Percentiles rank a stretch among this genome's conserved stretches.
phyloP scores from a whole-genome alignment of 768 basidiomycete species.

The Rhodotorula kratochvilovae region DNA sequence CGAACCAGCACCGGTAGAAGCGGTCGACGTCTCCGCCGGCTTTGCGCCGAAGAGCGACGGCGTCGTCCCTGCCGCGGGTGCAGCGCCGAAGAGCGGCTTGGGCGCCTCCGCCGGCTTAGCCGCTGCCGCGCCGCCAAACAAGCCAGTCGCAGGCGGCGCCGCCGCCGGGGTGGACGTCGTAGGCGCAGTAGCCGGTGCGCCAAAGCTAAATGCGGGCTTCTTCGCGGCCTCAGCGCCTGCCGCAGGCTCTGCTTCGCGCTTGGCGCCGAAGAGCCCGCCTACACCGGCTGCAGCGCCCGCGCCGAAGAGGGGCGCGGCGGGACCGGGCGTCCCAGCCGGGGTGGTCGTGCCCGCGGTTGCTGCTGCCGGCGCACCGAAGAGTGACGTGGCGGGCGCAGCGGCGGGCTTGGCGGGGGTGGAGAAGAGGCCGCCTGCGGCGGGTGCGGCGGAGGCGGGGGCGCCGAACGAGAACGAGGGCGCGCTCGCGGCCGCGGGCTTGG shows the following conservation, averaged over 20 bases:
- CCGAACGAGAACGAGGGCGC: constrained; percentile 11
- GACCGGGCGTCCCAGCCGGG: constrained; percentile 1
- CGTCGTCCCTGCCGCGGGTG: background rate
- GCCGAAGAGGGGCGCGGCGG: constrained; percentile 18
- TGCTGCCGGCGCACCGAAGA: background rate
- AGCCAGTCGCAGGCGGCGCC: background rate
- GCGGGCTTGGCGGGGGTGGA: constrained; percentile 28
- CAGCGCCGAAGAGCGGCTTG: constrained; percentile 12
- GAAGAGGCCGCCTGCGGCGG: constrained; percentile 24
- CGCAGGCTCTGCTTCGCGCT: constrained; percentile 20
- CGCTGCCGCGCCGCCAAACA: background rate
- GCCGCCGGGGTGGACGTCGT: background rate
- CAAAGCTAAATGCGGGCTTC: constrained; percentile 30
- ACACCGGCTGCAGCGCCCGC: constrained; percentile 3
- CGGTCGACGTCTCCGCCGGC: constrained; percentile 14
- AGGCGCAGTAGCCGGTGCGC: background rate
- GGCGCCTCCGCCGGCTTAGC: background rate
- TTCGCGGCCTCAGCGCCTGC: constrained; percentile 5
- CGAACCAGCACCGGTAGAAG: background rate
- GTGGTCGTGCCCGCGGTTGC: background rate
- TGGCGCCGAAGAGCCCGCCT: constrained; percentile 25
- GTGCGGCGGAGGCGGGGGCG: constrained; percentile 12
- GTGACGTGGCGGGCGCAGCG: background rate
- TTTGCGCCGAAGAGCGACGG: constrained; percentile 17
- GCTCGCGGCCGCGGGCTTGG: background rate